Conservation (phyloP, 371 early-diverging fungal genomes). For the Caulochytrium protostelioides region DNA sequence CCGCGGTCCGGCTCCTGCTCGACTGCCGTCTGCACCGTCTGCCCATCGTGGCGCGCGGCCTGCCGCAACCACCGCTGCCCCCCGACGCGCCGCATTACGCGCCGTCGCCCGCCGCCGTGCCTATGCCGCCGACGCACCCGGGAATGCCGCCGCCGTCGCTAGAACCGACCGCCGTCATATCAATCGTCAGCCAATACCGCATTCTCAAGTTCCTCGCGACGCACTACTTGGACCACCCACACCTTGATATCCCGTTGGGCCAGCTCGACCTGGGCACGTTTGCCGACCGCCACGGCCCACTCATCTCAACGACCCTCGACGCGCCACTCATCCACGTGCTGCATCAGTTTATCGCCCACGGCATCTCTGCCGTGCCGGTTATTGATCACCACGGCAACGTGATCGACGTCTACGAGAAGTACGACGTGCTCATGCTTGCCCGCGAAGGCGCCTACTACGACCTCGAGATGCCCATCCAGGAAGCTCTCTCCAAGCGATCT, state of each 20-base stretch:
- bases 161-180: no score
- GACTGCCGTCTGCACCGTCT: no score
- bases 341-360: slow-evolving; percentile 59
- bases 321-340: slow-evolving; percentile 71
- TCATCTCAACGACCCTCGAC: slow-evolving; percentile 39
- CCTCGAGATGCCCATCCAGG: slow-evolving; percentile 59
- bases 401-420: slow-evolving; percentile 79
- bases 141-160: no score
- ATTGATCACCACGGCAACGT: slow-evolving; percentile 64
- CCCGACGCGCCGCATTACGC: no score
- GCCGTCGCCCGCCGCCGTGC: no score
- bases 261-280: slow-evolving; percentile 71
- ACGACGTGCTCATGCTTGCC: slow-evolving; percentile 63
- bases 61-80: no score
- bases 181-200: slow-evolving; percentile 72
- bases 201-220: slow-evolving; percentile 73
- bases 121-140: no score
- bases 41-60: no score
- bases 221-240: no score
- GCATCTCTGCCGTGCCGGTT: slow-evolving; percentile 78
- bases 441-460: slow-evolving; percentile 44
- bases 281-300: slow-evolving; percentile 54
- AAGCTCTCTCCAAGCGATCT: slow-evolving; percentile 55
- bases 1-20: no score
- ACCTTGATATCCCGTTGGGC: no score